These are phyloP conservation scores for Tetragonia tetragonoides DNA, from an alignment of 148 eudicot genomes.

Conservation along the genomic window DNA sequence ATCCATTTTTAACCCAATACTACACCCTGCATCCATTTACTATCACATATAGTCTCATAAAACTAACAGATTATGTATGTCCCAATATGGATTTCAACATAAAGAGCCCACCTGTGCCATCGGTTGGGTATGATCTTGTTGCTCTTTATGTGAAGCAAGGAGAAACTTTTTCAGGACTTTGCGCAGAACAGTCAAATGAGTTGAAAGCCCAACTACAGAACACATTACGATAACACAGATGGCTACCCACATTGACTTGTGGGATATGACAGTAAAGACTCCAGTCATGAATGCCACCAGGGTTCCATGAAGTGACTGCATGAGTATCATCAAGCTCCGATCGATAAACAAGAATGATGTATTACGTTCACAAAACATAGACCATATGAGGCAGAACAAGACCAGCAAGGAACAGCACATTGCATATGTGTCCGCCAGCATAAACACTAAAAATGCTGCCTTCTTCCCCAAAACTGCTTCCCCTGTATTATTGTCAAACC, in stretches of 20 bases:
- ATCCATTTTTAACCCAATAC: no score
- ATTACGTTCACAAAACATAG: not conserved
- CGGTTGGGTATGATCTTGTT: not conserved
- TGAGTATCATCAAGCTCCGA: not conserved
- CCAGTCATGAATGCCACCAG: not conserved
- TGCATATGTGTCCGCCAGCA: not conserved
- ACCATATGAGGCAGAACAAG: not conserved
- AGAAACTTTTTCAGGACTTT: not conserved
- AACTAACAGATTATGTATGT: no score
- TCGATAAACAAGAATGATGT: not conserved
- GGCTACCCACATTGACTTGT: not conserved
- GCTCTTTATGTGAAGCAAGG: not conserved
- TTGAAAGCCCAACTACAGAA: not conserved
- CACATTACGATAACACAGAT: not conserved
- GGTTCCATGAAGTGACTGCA: not conserved
- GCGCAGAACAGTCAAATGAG: not conserved
- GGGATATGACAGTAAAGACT: not conserved
- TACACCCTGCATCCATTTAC: no score
- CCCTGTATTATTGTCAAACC: not conserved
- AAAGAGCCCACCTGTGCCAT: not conserved
- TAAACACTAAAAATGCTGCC: not conserved
- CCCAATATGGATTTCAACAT: no score
- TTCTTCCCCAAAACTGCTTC: not conserved
- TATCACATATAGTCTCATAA: no score
- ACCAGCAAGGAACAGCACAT: not conserved